A percentile compares a stretch with the other conserved stretches of the same genome.
Conservation (phyloP, 164 flowering plant genomes). For the Annona cherimola region DNA sequence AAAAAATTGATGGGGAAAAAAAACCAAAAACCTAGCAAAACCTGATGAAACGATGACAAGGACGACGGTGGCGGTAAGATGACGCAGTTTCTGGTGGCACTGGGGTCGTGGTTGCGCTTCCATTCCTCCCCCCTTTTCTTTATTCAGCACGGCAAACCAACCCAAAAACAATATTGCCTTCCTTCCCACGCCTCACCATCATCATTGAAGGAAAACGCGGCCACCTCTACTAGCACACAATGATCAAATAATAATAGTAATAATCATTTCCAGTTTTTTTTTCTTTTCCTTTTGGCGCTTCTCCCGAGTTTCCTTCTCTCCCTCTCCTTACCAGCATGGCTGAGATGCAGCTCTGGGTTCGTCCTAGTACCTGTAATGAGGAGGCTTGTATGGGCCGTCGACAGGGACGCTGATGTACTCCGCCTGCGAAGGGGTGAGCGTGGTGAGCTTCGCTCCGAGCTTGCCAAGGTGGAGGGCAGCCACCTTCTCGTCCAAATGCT, state of each 20-base stretch:
- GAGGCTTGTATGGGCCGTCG: conserved; percentile 27
- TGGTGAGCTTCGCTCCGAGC: conserved; percentile 25
- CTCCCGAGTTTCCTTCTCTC: background rate
- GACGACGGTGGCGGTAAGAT: too few species aligned
- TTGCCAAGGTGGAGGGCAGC: conserved; percentile 24
- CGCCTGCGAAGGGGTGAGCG: conserved; percentile 19
- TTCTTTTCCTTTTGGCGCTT: background rate
- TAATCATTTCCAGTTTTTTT: background rate
- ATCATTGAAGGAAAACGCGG: background rate
- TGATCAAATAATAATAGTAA: background rate
- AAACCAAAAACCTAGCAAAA: too few species aligned
- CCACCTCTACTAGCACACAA: background rate
- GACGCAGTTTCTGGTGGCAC: too few species aligned
- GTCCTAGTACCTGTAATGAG: conserved; percentile 22
- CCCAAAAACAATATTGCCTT: too few species aligned
- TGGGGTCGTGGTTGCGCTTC: too few species aligned
- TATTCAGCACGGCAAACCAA: too few species aligned
- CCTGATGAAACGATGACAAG: too few species aligned
- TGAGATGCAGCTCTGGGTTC: too few species aligned
- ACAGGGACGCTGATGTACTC: conserved; percentile 21
- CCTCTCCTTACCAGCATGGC: background rate
- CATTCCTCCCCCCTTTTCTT: too few species aligned
- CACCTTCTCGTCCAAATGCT: conserved; percentile 26
- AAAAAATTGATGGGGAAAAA: too few species aligned
- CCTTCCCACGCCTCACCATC: background rate